Evolutionary conservation across 2,329 filamentous ascomycete species (phyloP).

Genomic region (Aureobasidium zeae): DNA sequence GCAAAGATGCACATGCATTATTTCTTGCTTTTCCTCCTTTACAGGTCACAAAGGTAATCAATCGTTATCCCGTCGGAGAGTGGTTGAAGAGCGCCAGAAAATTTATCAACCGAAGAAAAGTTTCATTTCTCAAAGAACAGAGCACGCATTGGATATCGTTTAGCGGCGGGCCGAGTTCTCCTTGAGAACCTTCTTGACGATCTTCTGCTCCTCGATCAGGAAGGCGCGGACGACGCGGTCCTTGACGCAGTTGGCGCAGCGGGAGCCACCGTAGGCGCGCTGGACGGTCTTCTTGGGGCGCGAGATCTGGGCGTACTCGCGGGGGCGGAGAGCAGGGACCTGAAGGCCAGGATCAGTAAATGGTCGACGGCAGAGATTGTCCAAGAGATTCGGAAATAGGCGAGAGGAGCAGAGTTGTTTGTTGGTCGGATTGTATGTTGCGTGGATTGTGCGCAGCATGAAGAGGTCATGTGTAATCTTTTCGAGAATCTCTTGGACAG

Average conservation of each 20-base stretch:
- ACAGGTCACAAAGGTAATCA: conserved; percentile 15
- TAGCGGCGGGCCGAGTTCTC: conserved; percentile 46
- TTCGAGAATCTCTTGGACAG: conserved; percentile 13
- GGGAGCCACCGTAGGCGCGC: conserved; percentile 95
- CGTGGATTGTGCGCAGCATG: background rate
- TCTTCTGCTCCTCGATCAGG: conserved; percentile 99
- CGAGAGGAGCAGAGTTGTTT: too few relatives aligned
- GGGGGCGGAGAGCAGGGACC: conserved; percentile 93
- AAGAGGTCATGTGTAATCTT: background rate
- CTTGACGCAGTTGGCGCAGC: conserved; percentile 97
- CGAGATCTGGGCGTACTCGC: conserved; percentile 94
- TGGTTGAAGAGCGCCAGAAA: conserved; percentile 16
- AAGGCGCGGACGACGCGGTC: conserved; percentile 97
- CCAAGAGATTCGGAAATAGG: conserved; percentile 13
- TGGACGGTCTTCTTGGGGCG: conserved; percentile 99
- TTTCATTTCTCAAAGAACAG: conserved; percentile 15
- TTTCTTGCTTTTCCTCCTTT: conserved; percentile 12
- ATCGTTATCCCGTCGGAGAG: conserved; percentile 10
- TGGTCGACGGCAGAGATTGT: background rate
- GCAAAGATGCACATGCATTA: conserved; percentile 15
- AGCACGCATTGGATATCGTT: conserved; percentile 15
- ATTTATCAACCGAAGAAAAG: conserved; percentile 16
- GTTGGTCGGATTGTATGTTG: too few relatives aligned
- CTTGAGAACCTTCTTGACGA: conserved; percentile 99
- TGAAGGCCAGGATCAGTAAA: conserved; percentile 32